Percentiles rank a stretch among this genome's conserved stretches.
Evolutionary conservation across 768 basidiomycete genomes (phyloP).

Genomic region (Daedaleopsis nitida): DNA sequence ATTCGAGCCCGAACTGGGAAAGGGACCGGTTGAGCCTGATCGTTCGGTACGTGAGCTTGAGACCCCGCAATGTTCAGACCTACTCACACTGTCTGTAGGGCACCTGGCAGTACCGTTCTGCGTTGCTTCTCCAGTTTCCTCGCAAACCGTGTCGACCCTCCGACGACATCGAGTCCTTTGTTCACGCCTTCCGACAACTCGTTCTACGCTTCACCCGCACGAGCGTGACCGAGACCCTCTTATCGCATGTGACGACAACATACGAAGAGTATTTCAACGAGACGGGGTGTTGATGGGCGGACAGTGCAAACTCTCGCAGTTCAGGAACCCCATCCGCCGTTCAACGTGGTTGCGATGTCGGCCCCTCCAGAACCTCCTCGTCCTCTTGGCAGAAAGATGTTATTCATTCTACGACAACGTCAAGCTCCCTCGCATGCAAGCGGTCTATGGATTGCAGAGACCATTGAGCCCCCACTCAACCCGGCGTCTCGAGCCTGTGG

Average conservation of each 20-base stretch:
- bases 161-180: conserved; percentile 8
- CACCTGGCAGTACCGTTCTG: neutral
- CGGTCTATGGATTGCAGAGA: no score
- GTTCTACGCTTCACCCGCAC: neutral
- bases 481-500: no score
- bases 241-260: neutral
- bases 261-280: neutral
- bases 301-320: neutral
- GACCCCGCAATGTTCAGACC: neutral
- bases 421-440: neutral
- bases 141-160: neutral
- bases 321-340: neutral
- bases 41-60: neutral
- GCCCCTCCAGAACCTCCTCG: neutral
- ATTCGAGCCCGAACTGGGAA: neutral
- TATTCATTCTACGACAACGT: neutral
- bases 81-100: neutral
- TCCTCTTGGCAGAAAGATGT: neutral
- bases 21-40: neutral
- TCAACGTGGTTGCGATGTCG: neutral
- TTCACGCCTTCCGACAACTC: neutral
- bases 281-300: neutral
- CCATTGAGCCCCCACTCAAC: no score
- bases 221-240: neutral
- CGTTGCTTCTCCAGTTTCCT: neutral